These are phyloP conservation scores for Penicillium concentricum DNA, from an alignment of 2,329 filamentous ascomycete genomes.

Conservation along the genomic window DNA sequence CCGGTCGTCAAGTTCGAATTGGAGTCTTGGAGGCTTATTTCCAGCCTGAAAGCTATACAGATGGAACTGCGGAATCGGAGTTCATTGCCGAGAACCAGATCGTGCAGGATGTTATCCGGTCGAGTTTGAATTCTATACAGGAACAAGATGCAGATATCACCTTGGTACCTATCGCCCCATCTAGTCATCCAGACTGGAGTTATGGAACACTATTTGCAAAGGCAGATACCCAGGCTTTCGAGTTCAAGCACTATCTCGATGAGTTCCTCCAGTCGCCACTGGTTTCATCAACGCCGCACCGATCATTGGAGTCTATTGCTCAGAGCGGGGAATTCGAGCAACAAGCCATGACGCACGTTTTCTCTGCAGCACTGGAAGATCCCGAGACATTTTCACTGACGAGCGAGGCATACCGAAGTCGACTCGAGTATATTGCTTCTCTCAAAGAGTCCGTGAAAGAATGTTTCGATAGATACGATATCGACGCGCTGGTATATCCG, in stretches of 20 bases:
- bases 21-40: conserved; percentile 59
- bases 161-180: conserved; percentile 52
- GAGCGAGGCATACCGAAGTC: conserved; percentile 51
- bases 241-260: conserved; percentile 58
- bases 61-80: conserved; percentile 14
- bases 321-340: conserved; percentile 51
- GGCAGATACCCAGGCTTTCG: conserved; percentile 61
- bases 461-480: conserved; percentile 50
- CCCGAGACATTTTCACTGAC: conserved; percentile 53
- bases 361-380: conserved; percentile 56
- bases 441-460: conserved; percentile 53
- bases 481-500: conserved; percentile 63
- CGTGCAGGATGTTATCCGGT: conserved; percentile 55
- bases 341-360: conserved; percentile 54
- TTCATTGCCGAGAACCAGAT: conserved; percentile 52
- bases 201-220: conserved; percentile 35
- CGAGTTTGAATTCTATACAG: conserved; percentile 35
- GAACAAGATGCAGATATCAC: conserved; percentile 21
- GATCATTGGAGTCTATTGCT: conserved; percentile 52
- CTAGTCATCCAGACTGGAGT: conserved; percentile 26
- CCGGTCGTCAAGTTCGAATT: conserved; percentile 31
- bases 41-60: conserved; percentile 36
- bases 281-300: conserved; percentile 21
- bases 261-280: conserved; percentile 51
- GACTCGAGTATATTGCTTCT: conserved; percentile 51